Evolutionary conservation across 441 rosid genomes (phyloP).

Genomic region (Bruguiera hainesii): DNA sequence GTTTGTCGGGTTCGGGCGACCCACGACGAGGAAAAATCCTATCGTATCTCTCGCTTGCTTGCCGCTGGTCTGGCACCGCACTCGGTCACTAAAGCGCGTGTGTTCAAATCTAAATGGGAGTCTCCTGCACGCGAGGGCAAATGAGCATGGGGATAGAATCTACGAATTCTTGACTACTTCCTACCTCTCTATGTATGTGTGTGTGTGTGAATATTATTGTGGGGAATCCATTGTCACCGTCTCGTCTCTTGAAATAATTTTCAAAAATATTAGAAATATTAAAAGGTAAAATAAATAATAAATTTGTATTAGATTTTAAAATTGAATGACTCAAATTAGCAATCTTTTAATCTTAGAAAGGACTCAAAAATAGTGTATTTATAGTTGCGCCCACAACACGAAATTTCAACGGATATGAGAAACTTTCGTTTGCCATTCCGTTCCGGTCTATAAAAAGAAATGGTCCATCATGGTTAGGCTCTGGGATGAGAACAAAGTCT

Average conservation of each 20-base stretch:
- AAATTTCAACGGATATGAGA: background rate
- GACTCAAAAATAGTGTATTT: no score
- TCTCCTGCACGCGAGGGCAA: background rate
- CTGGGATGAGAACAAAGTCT: slow-evolving; percentile 50
- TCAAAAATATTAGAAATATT: no score
- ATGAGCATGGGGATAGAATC: background rate
- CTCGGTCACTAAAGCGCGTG: slow-evolving; percentile 6
- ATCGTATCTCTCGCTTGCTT: slow-evolving; percentile 7
- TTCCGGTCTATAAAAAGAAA: slow-evolving; percentile 38
- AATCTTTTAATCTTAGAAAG: no score
- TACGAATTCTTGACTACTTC: background rate
- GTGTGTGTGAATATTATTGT: no score
- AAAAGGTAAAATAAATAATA: no score
- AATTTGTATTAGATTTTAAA: no score
- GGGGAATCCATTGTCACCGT: no score
- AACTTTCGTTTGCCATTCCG: background rate
- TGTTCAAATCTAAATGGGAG: background rate
- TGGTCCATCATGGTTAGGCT: slow-evolving; percentile 31
- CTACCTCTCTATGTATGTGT: no score
- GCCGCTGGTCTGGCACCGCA: background rate
- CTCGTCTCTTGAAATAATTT: no score
- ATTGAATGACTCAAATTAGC: no score
- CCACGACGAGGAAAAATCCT: slow-evolving; percentile 19
- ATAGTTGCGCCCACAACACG: no score
- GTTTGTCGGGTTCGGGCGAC: slow-evolving; percentile 19